Percentiles rank a stretch among this genome's conserved stretches.
phyloP scores from a whole-genome alignment of 208 protist genomes.

The Trypanosomatidae sp. region DNA sequence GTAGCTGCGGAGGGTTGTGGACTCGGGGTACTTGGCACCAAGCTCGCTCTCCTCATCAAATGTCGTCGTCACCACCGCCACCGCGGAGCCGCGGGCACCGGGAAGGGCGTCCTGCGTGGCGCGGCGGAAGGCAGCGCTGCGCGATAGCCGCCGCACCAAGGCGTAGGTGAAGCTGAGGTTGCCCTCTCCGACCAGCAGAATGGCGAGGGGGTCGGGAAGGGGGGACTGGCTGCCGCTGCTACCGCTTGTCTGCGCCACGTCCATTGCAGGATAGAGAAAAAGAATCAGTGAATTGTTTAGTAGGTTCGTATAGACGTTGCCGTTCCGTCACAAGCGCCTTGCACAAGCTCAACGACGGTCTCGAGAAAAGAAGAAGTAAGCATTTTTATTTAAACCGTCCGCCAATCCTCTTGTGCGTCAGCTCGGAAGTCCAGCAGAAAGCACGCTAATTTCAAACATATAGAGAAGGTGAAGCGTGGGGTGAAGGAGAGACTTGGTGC shows the following conservation, averaged over 20 bases:
- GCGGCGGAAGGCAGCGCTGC: conserved; percentile 13
- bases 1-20: conserved; percentile 33
- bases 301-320: too few species aligned
- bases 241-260: background rate
- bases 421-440: too few species aligned
- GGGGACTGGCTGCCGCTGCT: background rate
- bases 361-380: too few species aligned
- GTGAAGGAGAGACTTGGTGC: too few species aligned
- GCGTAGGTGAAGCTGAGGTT: conserved; percentile 58
- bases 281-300: background rate
- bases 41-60: conserved; percentile 36
- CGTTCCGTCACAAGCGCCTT: too few species aligned
- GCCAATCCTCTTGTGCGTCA: too few species aligned
- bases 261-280: background rate
- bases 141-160: conserved; percentile 42
- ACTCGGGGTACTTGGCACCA: conserved; percentile 51
- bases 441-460: too few species aligned
- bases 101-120: background rate
- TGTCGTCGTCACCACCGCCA: conserved; percentile 33
- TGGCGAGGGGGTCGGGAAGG: conserved; percentile 15
- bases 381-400: too few species aligned
- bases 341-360: too few species aligned
- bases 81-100: conserved; percentile 5
- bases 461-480: too few species aligned
- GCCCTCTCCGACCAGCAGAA: conserved; percentile 63